phyloP scores from a whole-genome alignment of 2,329 filamentous ascomycete genomes.

The Neoascochyta sp. region DNA sequence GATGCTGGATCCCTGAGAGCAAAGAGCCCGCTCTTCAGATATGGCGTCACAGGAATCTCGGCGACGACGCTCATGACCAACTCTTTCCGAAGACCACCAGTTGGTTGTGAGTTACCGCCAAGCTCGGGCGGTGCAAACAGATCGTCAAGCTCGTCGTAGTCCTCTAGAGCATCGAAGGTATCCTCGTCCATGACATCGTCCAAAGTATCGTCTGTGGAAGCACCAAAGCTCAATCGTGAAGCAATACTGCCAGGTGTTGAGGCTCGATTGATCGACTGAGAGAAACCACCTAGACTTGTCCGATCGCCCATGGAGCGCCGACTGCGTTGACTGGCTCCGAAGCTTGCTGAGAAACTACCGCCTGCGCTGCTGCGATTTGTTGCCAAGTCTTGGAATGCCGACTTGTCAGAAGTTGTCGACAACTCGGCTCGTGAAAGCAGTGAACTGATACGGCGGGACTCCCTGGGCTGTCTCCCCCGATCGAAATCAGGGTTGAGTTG shows the following conservation, averaged over 20 bases:
- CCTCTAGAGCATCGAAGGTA: conserved; percentile 38
- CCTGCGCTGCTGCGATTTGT: conserved; percentile 42
- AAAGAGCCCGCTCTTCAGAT: conserved; percentile 27
- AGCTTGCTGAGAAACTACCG: conserved; percentile 43
- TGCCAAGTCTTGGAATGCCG: conserved; percentile 72
- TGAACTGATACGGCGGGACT: conserved; percentile 82
- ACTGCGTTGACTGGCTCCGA: conserved; percentile 55
- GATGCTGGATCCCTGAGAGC: conserved; percentile 16
- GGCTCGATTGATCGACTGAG: conserved; percentile 48
- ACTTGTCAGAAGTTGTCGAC: conserved; percentile 76
- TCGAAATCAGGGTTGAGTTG: conserved; percentile 50
- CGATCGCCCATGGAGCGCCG: conserved; percentile 72
- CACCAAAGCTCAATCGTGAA: conserved; percentile 39
- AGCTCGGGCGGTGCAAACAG: conserved; percentile 33
- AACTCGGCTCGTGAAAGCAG: conserved; percentile 83
- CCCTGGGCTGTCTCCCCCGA: conserved; percentile 52
- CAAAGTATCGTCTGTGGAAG: conserved; percentile 38
- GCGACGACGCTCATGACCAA: conserved; percentile 36
- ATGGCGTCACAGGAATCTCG: conserved; percentile 30
- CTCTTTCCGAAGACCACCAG: conserved; percentile 40
- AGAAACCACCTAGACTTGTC: conserved; percentile 53
- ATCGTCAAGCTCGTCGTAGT: conserved; percentile 40
- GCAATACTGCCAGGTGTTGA: conserved; percentile 52
- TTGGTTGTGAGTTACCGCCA: conserved; percentile 27
- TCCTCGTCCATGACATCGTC: conserved; percentile 40